Evolutionary conservation across 257 asterid genomes (phyloP), one percentile per base, ranked within the genome.

Genomic region (Solanum piurae): DNA sequence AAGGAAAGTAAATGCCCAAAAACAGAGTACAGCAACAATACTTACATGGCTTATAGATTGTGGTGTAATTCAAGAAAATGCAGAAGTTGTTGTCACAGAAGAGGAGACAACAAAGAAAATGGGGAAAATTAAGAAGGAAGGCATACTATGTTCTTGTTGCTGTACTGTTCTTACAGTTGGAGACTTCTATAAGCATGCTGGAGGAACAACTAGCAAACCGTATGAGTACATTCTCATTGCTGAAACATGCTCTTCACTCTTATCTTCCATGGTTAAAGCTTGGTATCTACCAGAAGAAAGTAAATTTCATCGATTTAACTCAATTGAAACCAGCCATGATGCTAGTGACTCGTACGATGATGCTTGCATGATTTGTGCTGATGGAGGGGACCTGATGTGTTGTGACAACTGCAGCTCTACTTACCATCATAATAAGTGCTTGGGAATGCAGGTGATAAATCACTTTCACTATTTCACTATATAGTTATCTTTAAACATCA

Each of bases 281-380:
- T 94, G 93, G 94, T 88, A 90, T 52, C 66, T 66, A 77, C 89
- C 88, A 0, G 83, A 89, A 4, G 95, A 92, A 87, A 80, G 75
- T 5, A n/a, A 60, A 11, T n/a, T 21, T 33, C 88, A 82, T 55
- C 38, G 38, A 77, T 87, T 76, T 14, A 93, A 90, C 36, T 3
- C 23, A n/a, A 85, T 94, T 21, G 83, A 90, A 66, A 52, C 87
- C 1, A 64, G 64, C 33, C 87, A 60, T 31, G 72, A 72, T 52
- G 83, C 71, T 2, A 29, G 73, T 12, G 94, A 91, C 52, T 29
- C 82, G 7, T 85, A 89, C 21, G 97, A 94, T 60, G 95, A 92
- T 88, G 94, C 91, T 27, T 94, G 95, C 85, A 88, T 92, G 86
- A 87, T 92, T 42, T 94, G 97, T 44, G 95, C 94, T 29, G 94